Evolutionary conservation across 192 early-diverging fungal species (phyloP).

Genomic region (Paraglomus occultum): DNA sequence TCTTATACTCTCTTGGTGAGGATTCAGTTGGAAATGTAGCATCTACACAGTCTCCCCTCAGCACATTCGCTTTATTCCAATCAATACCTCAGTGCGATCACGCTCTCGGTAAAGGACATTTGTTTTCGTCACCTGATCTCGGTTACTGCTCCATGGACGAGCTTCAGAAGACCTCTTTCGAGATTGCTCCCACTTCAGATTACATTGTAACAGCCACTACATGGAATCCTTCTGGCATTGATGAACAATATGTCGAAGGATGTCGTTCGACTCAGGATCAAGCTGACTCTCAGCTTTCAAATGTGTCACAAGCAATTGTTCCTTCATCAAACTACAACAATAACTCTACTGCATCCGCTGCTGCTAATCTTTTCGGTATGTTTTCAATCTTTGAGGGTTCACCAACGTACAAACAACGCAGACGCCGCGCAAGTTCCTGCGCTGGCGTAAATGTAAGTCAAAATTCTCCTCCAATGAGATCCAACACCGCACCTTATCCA

Average conservation of each 20-base stretch:
- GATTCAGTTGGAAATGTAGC: constrained; percentile 15
- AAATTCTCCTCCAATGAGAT: constrained; percentile 27
- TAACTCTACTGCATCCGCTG: constrained; percentile 33
- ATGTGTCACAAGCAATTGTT: constrained; percentile 22
- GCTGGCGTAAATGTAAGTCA: constrained; percentile 29
- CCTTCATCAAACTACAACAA: constrained; percentile 8
- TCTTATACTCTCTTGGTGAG: constrained; percentile 24
- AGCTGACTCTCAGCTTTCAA: constrained; percentile 40
- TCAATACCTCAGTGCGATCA: constrained; percentile 21
- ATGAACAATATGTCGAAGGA: constrained; percentile 17
- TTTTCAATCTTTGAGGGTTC: constrained; percentile 67
- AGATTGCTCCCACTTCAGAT: background rate
- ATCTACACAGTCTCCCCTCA: constrained; percentile 8
- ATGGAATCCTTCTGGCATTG: constrained; percentile 10
- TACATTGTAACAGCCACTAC: constrained; percentile 7
- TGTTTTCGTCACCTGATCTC: constrained; percentile 28
- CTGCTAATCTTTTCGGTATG: constrained; percentile 49
- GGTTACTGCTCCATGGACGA: constrained; percentile 29
- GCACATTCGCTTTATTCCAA: constrained; percentile 25
- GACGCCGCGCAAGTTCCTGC: constrained; percentile 53
- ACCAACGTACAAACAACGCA: constrained; percentile 71
- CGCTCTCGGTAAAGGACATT: constrained; percentile 9
- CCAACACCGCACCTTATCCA: constrained; percentile 28
- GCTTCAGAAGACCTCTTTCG: constrained; percentile 17
- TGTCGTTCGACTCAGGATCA: constrained; percentile 41